Evolutionary conservation across 805 yeast genomes (phyloP), one percentile per base, ranked within the genome.

Genomic region (Scheffersomyces spartinae): DNA sequence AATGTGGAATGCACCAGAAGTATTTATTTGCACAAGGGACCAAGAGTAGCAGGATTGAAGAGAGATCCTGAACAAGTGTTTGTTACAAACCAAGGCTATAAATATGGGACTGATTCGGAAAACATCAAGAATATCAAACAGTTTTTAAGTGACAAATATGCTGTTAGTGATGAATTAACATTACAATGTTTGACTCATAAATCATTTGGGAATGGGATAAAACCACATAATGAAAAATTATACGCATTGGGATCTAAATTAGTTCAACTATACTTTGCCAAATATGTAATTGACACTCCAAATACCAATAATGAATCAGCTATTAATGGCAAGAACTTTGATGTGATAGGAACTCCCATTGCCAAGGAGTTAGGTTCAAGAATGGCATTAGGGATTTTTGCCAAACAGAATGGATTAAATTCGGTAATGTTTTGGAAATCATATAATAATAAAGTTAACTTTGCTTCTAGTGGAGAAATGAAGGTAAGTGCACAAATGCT

Each of bases 151-250:
- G 28, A 40, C 13, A 59, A 66, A 32, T 74, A 61, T 41, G 36
- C 59, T 21, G 56, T 86, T 21, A 61, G 77, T 4, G 79, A 82
- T 40, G 63, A 64, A 5, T 38, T 78, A 31, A 54, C 78, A 13
- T 59, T 84, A 33, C 97, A 88, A 55, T 74, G 82, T 20, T 58
- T 86, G 41, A 86, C 96, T 5, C 96, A 88, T 57, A 88, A 88
- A 56, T 82, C 95, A 13, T 88, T 85, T 62, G 94, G 93, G 4
- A 93, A 83, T 54, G 96, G 95, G 7, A 61, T 69, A 34, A 73
- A 76, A 40, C 95, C 96, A 6, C 83, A 81, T 55, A 88, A 86
- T 55, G 95, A 85, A 47, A 80, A 78, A 49, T 61, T 88, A 40
- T 64, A 83, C 11, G 67, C 77, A 22, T 56, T 83, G 47, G 96